Conservation (phyloP, 164 flowering plant genomes). For the Vitis riparia region DNA sequence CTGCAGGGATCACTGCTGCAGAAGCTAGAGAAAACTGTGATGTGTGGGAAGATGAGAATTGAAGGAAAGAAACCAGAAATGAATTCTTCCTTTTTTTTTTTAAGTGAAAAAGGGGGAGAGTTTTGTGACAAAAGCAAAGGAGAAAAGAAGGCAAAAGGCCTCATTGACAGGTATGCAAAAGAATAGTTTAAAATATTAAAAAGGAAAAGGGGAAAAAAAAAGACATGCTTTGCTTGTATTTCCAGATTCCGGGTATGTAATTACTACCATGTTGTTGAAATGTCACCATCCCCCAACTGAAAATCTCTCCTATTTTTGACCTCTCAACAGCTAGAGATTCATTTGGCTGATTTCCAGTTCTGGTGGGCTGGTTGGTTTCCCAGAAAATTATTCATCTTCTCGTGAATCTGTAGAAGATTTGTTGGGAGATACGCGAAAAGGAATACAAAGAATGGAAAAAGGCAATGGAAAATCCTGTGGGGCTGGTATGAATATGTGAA, state of each 20-base stretch:
- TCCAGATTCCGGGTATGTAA: slow-evolving; percentile 25
- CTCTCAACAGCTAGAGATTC: background rate
- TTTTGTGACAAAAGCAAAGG: slow-evolving; percentile 20
- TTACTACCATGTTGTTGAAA: slow-evolving; percentile 22
- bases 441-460: too few species aligned
- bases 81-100: slow-evolving; percentile 5
- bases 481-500: too few species aligned
- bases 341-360: too few species aligned
- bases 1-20: background rate
- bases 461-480: too few species aligned
- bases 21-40: background rate
- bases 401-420: too few species aligned
- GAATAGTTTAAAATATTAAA: background rate
- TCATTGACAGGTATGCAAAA: slow-evolving; percentile 15
- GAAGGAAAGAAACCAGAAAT: background rate
- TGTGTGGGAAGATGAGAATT: background rate
- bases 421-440: too few species aligned
- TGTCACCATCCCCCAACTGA: slow-evolving; percentile 17
- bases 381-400: too few species aligned
- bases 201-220: background rate
- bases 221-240: slow-evolving; percentile 37
- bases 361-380: too few species aligned
- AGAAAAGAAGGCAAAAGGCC: slow-evolving; percentile 10
- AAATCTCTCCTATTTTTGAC: background rate
- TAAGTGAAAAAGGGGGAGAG: slow-evolving; percentile 18